Percentiles rank a stretch among this genome's conserved stretches.
Conservation (phyloP, 2,329 filamentous ascomycete species). For the Paraphaeosphaeria minitans region DNA sequence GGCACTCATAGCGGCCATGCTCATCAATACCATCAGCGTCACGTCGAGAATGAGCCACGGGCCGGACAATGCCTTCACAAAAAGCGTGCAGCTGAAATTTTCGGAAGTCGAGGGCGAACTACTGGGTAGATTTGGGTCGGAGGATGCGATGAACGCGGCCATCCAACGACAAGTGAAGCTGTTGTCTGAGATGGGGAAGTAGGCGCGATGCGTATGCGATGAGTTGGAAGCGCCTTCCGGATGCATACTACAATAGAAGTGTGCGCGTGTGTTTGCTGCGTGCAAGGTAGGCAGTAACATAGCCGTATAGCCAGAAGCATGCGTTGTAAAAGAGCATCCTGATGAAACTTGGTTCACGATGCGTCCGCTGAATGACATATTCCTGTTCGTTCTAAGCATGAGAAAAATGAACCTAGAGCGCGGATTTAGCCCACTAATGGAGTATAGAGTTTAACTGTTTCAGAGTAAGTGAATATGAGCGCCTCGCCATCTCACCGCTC, state of each 20-base stretch:
- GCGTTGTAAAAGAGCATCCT: neutral
- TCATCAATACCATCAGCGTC: slow-evolving; percentile 50
- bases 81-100: slow-evolving; percentile 46
- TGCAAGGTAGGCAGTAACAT: neutral
- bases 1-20: slow-evolving; percentile 49
- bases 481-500: neutral
- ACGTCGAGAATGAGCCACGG: slow-evolving; percentile 53
- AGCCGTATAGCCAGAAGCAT: too few relatives aligned
- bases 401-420: neutral
- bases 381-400: neutral
- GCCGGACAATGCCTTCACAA: slow-evolving; percentile 47
- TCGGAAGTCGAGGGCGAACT: slow-evolving; percentile 43
- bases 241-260: neutral
- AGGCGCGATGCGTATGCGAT: neutral
- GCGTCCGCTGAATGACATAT: too few relatives aligned
- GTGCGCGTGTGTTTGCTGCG: neutral
- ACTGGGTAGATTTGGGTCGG: slow-evolving; percentile 24
- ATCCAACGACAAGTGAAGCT: slow-evolving; percentile 34
- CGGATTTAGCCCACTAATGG: neutral
- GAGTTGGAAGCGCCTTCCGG: neutral
- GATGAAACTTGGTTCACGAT: neutral
- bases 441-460: neutral
- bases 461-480: neutral
- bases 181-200: slow-evolving; percentile 36
- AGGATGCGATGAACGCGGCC: slow-evolving; percentile 26